Evolutionary conservation across 345 rosid species (phyloP).

Genomic region (Brassica rapa): DNA sequence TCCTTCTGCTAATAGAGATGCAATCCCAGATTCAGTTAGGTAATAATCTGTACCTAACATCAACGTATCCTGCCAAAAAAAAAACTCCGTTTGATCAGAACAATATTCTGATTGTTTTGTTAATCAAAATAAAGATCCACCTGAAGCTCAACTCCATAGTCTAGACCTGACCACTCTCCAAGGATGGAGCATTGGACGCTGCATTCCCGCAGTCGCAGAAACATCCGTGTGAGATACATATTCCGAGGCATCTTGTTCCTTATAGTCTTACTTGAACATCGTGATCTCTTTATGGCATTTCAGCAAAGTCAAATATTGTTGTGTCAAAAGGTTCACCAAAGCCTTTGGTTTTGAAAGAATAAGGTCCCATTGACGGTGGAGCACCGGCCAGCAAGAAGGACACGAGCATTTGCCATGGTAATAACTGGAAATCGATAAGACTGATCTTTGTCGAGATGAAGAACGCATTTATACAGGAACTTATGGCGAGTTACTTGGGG

Average conservation of each 20-base stretch:
- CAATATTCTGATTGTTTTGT: background rate
- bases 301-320: constrained; percentile 50
- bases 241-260: constrained; percentile 30
- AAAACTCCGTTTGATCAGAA: constrained; percentile 10
- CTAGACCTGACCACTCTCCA: constrained; percentile 74
- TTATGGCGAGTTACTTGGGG: too few relatives aligned
- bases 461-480: too few relatives aligned
- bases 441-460: too few relatives aligned
- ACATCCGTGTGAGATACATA: constrained; percentile 68
- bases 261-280: constrained; percentile 58
- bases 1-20: constrained; percentile 55
- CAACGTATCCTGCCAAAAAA: constrained; percentile 58
- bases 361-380: constrained; percentile 70
- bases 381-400: too few relatives aligned
- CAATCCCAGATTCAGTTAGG: constrained; percentile 70
- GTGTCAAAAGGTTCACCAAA: constrained; percentile 66
- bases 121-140: constrained; percentile 30
- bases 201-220: constrained; percentile 67
- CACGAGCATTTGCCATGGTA: too few relatives aligned
- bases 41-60: constrained; percentile 88
- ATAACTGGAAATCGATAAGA: too few relatives aligned
- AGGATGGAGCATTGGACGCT: constrained; percentile 70
- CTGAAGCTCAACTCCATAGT: constrained; percentile 75
- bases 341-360: constrained; percentile 70
- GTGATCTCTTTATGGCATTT: constrained; percentile 53